Conservation (phyloP, 176 grass and related monocot genomes). For the Triticum aestivum region IWGSC_CS_RefSeq_v2.1 NC_057811.1:34455307-34455806, state of each 20-base stretch:
- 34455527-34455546: background rate
- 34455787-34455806: too few relatives aligned
- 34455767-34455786: too few relatives aligned
- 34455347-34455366: background rate
- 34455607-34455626: background rate
- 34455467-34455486: background rate
- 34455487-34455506: background rate
- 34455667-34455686: too few relatives aligned
- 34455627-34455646: background rate
- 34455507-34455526: background rate
- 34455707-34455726: too few relatives aligned
- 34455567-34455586: background rate
- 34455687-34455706: too few relatives aligned
- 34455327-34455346: background rate
- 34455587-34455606: background rate
- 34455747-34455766: too few relatives aligned
- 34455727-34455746: too few relatives aligned
- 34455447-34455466: background rate
- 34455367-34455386: background rate
- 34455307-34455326: background rate
- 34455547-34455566: background rate
- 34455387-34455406: background rate
- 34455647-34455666: too few relatives aligned
- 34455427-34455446: background rate
- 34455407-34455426: background rate